Base-by-base conservation (phyloP, 2,329 filamentous ascomycete species). In the Phaeosphaeriaceae sp. region DNA sequence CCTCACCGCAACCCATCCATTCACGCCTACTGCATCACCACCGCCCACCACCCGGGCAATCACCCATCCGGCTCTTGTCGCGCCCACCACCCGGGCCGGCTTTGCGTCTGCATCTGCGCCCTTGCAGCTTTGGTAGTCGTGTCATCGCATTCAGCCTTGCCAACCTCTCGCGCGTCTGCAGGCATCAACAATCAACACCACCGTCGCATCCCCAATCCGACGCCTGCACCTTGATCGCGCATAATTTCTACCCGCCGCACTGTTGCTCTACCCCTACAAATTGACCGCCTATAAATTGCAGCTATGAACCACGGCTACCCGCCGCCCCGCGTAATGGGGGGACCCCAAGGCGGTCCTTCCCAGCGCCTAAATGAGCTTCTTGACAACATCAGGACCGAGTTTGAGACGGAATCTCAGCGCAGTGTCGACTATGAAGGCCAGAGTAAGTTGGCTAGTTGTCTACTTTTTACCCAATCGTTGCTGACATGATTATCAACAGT, bases 351-450 rank as follows among this genome's bases (percentile, higher is more conserved):
- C 60, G 83, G 81, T 59, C 87, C 85, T 60, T 87, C 89, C 52
- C 83, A 81, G 77, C 91, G 94, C 62, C 81, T 97, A 65, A 91
- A 89, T 62, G 93, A 99, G 81, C 85, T 97, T 58, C 83, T 99
- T 69, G 93, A 97, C 48, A 88, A 92, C 73, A 85, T 99, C 65
- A 87, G 93, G 70, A 83, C 85, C 68, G 94, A 99, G 76, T 97
- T 97, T 64, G 93, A 97, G 61, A 87, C 82, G 53, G 89, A 95
- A 74, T 83, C 87, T 63, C 86, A 89, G 59, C 86, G 90, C 63
- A 89, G 86, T 59, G 90, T 90, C 72, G 90, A 91, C 64, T 95
- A 92, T 73, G 93, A 99, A 73, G 90, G 93, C 73, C 92, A 96
- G 74, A 89, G 93, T 97, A 86, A 81, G 92, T 86, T 52, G 18